Conservation (phyloP, 139 green algal genomes). For the Closterium sp. region DNA sequence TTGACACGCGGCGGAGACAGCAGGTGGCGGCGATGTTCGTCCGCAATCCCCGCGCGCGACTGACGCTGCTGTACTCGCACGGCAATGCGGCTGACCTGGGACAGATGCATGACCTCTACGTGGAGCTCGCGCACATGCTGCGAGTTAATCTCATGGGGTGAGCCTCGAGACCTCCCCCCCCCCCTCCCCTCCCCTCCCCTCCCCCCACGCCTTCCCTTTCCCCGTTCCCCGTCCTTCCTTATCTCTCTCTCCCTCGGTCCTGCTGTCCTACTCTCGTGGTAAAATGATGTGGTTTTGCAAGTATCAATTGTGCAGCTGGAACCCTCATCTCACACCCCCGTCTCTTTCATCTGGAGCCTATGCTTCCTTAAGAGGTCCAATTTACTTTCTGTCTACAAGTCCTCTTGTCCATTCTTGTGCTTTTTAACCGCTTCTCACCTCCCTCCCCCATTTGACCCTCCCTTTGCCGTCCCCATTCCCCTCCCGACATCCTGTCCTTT, state of each 20-base stretch:
- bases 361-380: too few species aligned
- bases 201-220: not conserved
- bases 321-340: too few species aligned
- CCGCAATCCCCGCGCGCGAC: conserved; percentile 26
- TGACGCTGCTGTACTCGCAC: conserved; percentile 84
- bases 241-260: not conserved
- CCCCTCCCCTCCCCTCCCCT: not conserved
- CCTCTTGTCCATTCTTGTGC: too few species aligned
- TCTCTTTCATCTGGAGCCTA: too few species aligned
- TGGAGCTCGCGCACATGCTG: conserved; percentile 66
- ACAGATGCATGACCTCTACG: conserved; percentile 81
- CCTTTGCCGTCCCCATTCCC: not conserved
- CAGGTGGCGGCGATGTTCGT: conserved; percentile 64
- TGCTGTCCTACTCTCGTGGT: too few species aligned
- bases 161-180: not conserved
- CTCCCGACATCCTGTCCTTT: not conserved
- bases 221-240: not conserved
- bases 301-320: too few species aligned
- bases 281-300: too few species aligned
- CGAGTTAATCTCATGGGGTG: conserved; percentile 72
- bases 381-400: too few species aligned
- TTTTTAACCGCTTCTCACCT: too few species aligned
- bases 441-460: not conserved
- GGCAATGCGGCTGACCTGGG: conserved; percentile 94
- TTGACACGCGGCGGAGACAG: conserved; percentile 43